Conservation (phyloP, 495 filamentous ascomycete genomes). For the Neurospora sp. region DNA sequence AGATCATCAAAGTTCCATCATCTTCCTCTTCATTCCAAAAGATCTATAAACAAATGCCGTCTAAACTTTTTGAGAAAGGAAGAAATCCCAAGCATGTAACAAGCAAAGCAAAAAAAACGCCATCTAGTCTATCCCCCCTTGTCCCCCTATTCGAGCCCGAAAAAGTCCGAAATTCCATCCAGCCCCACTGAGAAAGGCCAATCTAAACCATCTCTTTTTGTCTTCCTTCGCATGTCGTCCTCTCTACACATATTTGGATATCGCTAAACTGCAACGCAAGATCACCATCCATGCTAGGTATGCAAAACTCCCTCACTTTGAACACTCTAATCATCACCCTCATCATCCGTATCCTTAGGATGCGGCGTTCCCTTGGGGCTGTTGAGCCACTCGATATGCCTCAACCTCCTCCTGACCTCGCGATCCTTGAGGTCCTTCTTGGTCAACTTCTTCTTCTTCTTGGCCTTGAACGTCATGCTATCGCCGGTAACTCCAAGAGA, state of each 20-base stretch:
- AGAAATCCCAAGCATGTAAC: background rate
- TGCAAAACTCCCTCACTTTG: background rate
- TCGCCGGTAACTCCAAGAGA: constrained; percentile 11
- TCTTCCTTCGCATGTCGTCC: background rate
- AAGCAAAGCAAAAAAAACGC: background rate
- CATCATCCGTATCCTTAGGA: constrained; percentile 70
- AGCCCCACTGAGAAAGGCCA: background rate
- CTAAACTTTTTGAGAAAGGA: background rate
- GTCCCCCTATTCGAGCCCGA: background rate
- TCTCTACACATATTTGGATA: background rate
- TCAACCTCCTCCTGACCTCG: constrained; percentile 75
- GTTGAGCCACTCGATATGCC: constrained; percentile 92
- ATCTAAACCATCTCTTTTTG: background rate
- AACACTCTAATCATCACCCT: constrained; percentile 43
- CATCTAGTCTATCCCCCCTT: background rate
- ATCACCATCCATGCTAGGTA: background rate
- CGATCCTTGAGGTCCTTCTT: constrained; percentile 90
- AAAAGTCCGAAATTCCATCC: background rate
- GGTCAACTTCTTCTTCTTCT: constrained; percentile 98
- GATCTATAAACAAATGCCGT: background rate
- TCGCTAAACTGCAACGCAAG: background rate
- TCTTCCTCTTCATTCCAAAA: background rate
- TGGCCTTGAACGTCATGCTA: constrained; percentile 80
- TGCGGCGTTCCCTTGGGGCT: constrained; percentile 69
- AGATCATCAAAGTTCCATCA: background rate